Evolutionary conservation across 176 grass and related monocot species (phyloP), one percentile per base, ranked within the genome.

Genomic region (Eremochloa ophiuroides): DNA sequence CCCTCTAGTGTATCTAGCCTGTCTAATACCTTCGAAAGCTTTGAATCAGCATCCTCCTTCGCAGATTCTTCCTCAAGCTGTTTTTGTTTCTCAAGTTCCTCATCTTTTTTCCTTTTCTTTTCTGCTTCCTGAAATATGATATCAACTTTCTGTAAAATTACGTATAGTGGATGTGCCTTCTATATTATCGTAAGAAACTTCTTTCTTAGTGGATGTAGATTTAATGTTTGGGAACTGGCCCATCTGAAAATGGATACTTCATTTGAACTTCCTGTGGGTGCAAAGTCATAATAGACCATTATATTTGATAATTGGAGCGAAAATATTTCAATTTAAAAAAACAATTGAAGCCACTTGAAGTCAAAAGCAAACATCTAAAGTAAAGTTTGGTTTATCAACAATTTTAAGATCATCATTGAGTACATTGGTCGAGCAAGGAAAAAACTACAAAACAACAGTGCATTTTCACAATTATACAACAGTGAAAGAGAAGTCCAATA

Each of bases 1-100:
- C 76, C 86, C 81, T 98, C 92, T 33, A 94, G 69, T 63, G 81
- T 77, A 91, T 93, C 90, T 70, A 98, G 87, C 78, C 90, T 92
- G 10, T 85, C 83, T 68, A 91, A 79, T 39, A 91, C 74, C 27
- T 67, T 75, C 25, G 86, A 92, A 60, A 98, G 66, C 53, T 94
- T 92, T 73, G 75, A 64, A 60, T 93, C 81, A 23, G 90, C 34
- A 34, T 93, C 70, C 86, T 89, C 75, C 84, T 94, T 89, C 61
- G 80, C 10, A 35, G 87, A 89, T 43, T 88, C 86, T 67, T 81
- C 73, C n/a, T 93, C 92, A 38, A 86, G 81, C 56, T 80, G 80
- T 67, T 98, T 93, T 39, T 70, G 75, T 84, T 95, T 95, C 74
- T 93, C 56, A 83, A 80, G 27, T 82, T 91, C 92, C 59, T 91